Conservation (phyloP, 352 stramenopile species). For the Globisporangium camurandrum region DNA sequence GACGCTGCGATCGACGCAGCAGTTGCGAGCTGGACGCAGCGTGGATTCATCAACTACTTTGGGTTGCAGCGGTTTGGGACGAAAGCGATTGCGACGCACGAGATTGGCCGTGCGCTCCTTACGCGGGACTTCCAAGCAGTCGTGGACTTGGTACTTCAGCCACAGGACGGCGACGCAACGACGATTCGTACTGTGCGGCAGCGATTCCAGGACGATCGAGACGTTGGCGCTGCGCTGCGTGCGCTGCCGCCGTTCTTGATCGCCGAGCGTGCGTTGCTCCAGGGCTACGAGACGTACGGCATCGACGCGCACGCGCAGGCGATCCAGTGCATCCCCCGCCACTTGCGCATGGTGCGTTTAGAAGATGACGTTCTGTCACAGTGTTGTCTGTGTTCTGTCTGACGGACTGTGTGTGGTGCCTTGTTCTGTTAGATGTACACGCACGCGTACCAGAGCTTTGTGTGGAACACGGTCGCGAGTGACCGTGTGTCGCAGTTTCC, state of each 20-base stretch:
- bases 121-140: conserved; percentile 88
- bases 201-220: conserved; percentile 51
- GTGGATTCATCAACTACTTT: conserved; percentile 98
- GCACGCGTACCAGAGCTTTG: conserved; percentile 92
- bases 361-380: background rate
- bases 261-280: conserved; percentile 60
- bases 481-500: conserved; percentile 79
- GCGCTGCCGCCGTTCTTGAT: conserved; percentile 77
- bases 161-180: conserved; percentile 66
- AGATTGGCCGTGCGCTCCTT: conserved; percentile 91
- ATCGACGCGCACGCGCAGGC: conserved; percentile 46
- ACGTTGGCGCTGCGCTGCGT: conserved; percentile 47
- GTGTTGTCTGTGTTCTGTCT: background rate
- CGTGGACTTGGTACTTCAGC: conserved; percentile 87
- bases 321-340: conserved; percentile 72
- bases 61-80: conserved; percentile 95
- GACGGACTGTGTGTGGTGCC: background rate
- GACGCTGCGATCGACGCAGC: conserved; percentile 54
- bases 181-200: conserved; percentile 66
- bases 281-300: conserved; percentile 54
- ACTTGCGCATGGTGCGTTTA: conserved; percentile 66
- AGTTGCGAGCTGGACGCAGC: conserved; percentile 57
- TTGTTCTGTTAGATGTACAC: conserved; percentile 71
- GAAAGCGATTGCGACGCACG: conserved; percentile 79
- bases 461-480: conserved; percentile 93